Evolutionary conservation across 2,329 filamentous ascomycete genomes (phyloP).

Genomic region (Phialocephala subalpina): DNA sequence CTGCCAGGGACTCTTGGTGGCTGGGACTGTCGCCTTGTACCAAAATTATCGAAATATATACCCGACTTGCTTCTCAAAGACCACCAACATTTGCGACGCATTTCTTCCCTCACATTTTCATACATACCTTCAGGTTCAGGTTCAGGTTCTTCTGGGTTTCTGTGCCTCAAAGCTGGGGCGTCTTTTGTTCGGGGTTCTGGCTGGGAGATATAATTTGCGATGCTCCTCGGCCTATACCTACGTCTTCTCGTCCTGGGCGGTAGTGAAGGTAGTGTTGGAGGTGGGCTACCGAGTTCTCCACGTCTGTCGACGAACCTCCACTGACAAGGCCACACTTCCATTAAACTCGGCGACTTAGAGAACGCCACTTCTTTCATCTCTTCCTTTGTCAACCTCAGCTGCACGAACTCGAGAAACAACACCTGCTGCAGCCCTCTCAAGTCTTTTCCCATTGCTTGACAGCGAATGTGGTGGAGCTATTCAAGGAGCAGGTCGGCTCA

Average conservation of each 20-base stretch:
- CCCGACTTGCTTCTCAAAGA: neutral
- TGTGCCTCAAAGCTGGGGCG: neutral
- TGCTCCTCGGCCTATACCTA: neutral
- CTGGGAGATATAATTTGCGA: neutral
- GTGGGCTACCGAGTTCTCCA: too few relatives aligned
- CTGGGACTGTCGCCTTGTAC: neutral
- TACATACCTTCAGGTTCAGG: neutral
- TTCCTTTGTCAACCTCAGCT: neutral
- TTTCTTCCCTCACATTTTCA: neutral
- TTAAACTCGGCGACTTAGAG: neutral
- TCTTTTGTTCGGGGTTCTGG: neutral
- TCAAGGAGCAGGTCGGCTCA: too few relatives aligned
- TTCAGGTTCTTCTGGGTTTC: neutral
- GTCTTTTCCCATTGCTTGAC: neutral
- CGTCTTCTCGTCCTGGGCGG: neutral
- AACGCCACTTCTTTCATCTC: neutral
- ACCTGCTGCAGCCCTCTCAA: neutral
- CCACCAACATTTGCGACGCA: neutral
- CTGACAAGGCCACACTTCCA: neutral
- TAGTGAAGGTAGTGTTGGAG: too few relatives aligned
- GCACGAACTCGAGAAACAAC: neutral
- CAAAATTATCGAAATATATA: constrained; percentile 8
- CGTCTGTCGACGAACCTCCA: neutral
- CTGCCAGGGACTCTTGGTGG: neutral
- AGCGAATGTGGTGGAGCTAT: too few relatives aligned